Percentiles rank a stretch among this genome's conserved stretches.
These are phyloP conservation scores for Coprinopsis cinerea DNA, from an alignment of 768 basidiomycete species.

Conservation along the genomic window DNA sequence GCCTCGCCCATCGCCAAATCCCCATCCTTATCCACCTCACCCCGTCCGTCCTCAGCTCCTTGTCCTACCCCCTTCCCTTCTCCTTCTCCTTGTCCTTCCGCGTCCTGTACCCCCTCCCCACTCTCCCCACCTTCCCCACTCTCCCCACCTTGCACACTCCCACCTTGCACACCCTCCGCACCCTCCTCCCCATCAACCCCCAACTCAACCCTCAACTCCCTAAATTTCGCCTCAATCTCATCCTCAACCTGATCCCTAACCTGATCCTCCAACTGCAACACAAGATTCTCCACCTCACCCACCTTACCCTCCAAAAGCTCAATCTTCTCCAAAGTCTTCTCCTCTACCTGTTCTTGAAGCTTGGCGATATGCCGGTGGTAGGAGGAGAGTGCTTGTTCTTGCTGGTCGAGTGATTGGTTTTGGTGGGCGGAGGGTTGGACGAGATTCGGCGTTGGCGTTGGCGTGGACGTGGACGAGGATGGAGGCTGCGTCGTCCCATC, in stretches of 20 bases:
- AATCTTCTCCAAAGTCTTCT: background rate
- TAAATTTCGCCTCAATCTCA: background rate
- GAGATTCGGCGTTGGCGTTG: too few relatives aligned
- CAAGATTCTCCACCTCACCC: background rate
- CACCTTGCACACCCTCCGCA: background rate
- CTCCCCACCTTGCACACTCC: too few relatives aligned
- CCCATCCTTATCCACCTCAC: background rate
- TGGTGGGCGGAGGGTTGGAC: background rate
- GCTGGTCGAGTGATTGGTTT: background rate
- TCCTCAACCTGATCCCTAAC: background rate
- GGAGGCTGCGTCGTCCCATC: too few relatives aligned
- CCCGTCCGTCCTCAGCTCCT: too few relatives aligned
- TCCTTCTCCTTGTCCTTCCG: background rate
- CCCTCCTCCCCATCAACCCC: too few relatives aligned
- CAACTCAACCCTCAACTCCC: background rate
- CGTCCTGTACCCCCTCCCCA: too few relatives aligned
- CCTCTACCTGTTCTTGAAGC: background rate
- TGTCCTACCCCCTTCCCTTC: background rate
- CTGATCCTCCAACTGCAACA: background rate
- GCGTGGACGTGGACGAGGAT: too few relatives aligned
- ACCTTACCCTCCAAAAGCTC: background rate
- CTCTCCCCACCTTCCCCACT: background rate
- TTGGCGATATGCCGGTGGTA: background rate
- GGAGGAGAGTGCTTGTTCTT: background rate
- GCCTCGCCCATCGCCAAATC: background rate